Conservation (phyloP, 2,329 filamentous ascomycete genomes). For the Fusarium sp. region DNA sequence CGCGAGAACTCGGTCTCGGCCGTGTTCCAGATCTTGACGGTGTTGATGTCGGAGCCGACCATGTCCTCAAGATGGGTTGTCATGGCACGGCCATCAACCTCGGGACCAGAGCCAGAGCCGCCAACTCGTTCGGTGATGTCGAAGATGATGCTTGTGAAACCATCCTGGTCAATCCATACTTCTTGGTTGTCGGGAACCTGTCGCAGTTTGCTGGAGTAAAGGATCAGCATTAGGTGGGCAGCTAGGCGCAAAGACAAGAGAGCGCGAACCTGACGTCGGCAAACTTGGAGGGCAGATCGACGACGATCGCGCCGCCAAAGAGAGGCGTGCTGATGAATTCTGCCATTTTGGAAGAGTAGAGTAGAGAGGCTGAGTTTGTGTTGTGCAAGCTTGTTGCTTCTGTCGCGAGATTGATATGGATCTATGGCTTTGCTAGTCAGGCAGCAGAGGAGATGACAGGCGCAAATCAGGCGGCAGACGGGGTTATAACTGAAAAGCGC, state of each 20-base stretch:
- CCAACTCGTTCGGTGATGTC: constrained; percentile 90
- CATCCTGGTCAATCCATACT: constrained; percentile 87
- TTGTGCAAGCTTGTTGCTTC: neutral
- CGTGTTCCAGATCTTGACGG: constrained; percentile 77
- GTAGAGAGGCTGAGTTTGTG: neutral
- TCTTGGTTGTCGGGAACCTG: constrained; percentile 92
- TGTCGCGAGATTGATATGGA: constrained; percentile 21
- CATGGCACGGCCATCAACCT: constrained; percentile 79
- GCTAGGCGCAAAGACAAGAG: constrained; percentile 21
- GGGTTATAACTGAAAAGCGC: constrained; percentile 8
- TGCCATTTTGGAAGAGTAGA: constrained; percentile 59
- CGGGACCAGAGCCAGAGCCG: constrained; percentile 65
- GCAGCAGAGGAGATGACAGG: constrained; percentile 14
- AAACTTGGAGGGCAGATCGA: constrained; percentile 78
- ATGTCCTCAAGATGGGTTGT: constrained; percentile 80
- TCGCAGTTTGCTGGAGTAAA: constrained; percentile 73
- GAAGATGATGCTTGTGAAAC: constrained; percentile 89
- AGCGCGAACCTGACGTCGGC: constrained; percentile 77
- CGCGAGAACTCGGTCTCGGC: constrained; percentile 72
- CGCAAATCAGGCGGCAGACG: constrained; percentile 2
- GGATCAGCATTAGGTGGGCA: constrained; percentile 21
- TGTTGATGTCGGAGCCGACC: constrained; percentile 75
- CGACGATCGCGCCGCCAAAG: constrained; percentile 81
- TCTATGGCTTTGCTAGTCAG: constrained; percentile 4
- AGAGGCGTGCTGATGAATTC: constrained; percentile 73